A percentile compares a stretch with the other conserved stretches of the same genome.
Conservation (phyloP, 2,329 filamentous ascomycete genomes). For the Neoarthrinium moseri region DNA sequence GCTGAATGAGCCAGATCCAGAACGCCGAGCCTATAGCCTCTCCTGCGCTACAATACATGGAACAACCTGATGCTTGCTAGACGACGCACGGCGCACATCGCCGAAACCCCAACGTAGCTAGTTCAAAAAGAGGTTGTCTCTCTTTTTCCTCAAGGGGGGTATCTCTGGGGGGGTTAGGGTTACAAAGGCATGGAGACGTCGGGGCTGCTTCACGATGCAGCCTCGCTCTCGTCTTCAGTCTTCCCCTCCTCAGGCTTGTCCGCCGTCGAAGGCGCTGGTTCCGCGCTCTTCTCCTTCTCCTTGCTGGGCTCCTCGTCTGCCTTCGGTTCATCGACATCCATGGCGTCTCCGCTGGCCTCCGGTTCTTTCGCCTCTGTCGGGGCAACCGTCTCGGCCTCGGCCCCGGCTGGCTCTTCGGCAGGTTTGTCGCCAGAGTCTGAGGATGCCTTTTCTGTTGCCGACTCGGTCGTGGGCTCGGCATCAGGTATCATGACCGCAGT, state of each 20-base stretch:
- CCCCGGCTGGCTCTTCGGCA: slow-evolving; percentile 1
- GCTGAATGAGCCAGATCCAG: too few species aligned
- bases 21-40: too few species aligned
- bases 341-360: slow-evolving; percentile 1
- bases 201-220: too few species aligned
- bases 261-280: not conserved
- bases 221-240: not conserved
- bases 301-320: not conserved
- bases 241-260: not conserved
- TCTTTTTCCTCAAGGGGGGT: too few species aligned
- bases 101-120: too few species aligned
- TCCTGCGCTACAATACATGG: too few species aligned
- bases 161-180: too few species aligned
- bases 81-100: too few species aligned
- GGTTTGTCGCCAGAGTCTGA: slow-evolving; percentile 4
- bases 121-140: too few species aligned
- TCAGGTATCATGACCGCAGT: not conserved
- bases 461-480: not conserved
- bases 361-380: not conserved
- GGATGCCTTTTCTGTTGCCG: slow-evolving; percentile 5
- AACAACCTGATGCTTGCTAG: too few species aligned
- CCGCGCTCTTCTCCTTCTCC: not conserved
- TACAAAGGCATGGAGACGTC: too few species aligned
- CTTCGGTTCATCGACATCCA: slow-evolving; percentile 9
- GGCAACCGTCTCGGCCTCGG: not conserved